Evolutionary conservation across 768 basidiomycete species (phyloP).

Genomic region (Xerocomus spinulosus): DNA sequence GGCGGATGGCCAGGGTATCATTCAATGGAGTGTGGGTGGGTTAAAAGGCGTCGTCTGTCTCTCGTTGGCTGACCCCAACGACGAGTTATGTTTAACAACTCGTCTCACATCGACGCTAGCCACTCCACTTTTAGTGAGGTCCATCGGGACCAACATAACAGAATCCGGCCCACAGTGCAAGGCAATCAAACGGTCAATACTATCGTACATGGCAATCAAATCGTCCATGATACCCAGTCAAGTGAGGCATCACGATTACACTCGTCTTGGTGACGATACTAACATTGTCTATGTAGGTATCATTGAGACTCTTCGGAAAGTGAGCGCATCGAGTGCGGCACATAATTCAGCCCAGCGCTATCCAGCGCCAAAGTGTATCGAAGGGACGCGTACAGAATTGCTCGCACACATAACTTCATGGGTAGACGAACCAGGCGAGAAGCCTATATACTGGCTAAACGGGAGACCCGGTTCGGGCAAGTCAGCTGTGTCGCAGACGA

Average conservation of each 20-base stretch:
- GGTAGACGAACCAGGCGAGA: constrained; percentile 8
- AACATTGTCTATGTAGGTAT: constrained; percentile 4
- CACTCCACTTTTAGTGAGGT: too few species aligned
- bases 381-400: constrained; percentile 20
- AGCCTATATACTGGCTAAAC: constrained; percentile 22
- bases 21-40: too few species aligned
- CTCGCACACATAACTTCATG: constrained; percentile 14
- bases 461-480: constrained; percentile 26
- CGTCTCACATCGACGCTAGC: too few species aligned
- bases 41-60: too few species aligned
- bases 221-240: constrained; percentile 9
- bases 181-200: constrained; percentile 16
- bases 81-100: constrained; percentile 14
- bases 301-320: constrained; percentile 12
- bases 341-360: constrained; percentile 18
- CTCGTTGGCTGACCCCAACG: too few species aligned
- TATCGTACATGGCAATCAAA: constrained; percentile 19
- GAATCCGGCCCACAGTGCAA: constrained; percentile 11
- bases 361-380: constrained; percentile 20
- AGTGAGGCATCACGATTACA: not conserved
- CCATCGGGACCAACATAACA: constrained; percentile 13
- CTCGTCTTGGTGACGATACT: not conserved
- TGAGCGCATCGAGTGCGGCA: constrained; percentile 17
- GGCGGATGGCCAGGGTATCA: too few species aligned
- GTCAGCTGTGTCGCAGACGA: constrained; percentile 29